Evolutionary conservation across 441 rosid species (phyloP), one percentile per base, ranked within the genome.

Genomic region (Populus hybrid): DNA sequence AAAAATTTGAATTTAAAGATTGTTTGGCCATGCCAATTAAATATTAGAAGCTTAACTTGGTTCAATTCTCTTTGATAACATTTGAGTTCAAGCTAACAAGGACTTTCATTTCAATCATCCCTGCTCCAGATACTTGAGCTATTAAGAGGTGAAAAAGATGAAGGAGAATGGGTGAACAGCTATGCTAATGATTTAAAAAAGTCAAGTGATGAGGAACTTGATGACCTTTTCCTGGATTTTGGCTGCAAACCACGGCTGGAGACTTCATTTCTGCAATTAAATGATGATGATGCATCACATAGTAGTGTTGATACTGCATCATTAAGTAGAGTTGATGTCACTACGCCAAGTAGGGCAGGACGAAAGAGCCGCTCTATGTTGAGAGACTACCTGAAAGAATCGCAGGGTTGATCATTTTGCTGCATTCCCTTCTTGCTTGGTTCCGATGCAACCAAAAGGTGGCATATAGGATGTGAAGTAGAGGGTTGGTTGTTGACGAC

Each of bases 111-210:
- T 50, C 20, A 50, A 4, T 50, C 18, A 50, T 50, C 23, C 56
- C 11, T 9, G n/a, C 2, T 81, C 63, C 79, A 95, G 99, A 78
- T 94, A 74, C 74, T 95, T 26, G 83, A 83, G 84, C 84, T 94
- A 11, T 77, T 94, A 61, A 76, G 74, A 7, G 82, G 71, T 64
- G 78, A 73, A 38, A 77, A 76, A 23, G 72, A 28, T 4, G 66
- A 53, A 26, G 36, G 14, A 26, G 78, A 81, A 28, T 81, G 84
- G 87, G 35, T 45, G 64, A 50, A 45, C 29, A 70, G 28, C 77
- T 77, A 79, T 35, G 67, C 28, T 18, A 74, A 59, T 72, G 79
- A 82, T 73, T 26, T 79, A 50, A 4, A 29, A 29, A 29, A 83
- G 70, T 83, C 82, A 1, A 38, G 65, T 28, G 88, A 90, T n/a